Evolutionary conservation across 1,284 basidiomycete species (phyloP).

Genomic region (Earliella scabrosa): DNA sequence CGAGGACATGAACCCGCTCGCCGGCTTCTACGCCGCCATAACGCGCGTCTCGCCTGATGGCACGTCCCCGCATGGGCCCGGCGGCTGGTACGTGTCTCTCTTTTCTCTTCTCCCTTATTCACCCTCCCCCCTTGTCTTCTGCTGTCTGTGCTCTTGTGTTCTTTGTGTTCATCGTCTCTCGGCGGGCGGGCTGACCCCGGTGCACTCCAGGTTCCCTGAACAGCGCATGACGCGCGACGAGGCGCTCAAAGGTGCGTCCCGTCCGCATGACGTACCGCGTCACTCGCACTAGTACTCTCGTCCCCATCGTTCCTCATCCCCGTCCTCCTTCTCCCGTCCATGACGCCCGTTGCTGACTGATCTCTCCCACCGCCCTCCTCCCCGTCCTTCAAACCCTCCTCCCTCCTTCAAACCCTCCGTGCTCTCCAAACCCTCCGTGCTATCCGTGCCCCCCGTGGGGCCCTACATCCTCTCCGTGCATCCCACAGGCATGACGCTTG

Average conservation of each 20-base stretch:
- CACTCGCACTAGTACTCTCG: too few species aligned
- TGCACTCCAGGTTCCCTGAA: conserved; percentile 70
- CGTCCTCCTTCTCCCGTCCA: not conserved
- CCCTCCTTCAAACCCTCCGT: not conserved
- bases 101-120: not conserved
- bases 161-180: not conserved
- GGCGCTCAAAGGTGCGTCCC: conserved; percentile 60
- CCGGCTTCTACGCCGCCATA: conserved; percentile 86
- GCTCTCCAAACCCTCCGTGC: not conserved
- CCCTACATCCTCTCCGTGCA: conserved; percentile 2
- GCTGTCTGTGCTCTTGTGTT: too few species aligned
- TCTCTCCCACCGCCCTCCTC: not conserved
- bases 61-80: conserved; percentile 79
- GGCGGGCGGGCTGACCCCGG: conserved; percentile 9
- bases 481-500: conserved; percentile 79
- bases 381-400: not conserved
- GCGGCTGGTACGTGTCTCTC: conserved; percentile 68
- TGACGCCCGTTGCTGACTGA: not conserved
- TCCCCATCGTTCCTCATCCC: too few species aligned
- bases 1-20: conserved; percentile 76
- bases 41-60: conserved; percentile 77
- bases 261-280: too few species aligned
- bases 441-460: not conserved
- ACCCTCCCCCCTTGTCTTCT: not conserved
- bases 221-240: conserved; percentile 78